Conservation (phyloP, 2,329 filamentous ascomycete species). For the Cyphellophora europaea region DNA sequence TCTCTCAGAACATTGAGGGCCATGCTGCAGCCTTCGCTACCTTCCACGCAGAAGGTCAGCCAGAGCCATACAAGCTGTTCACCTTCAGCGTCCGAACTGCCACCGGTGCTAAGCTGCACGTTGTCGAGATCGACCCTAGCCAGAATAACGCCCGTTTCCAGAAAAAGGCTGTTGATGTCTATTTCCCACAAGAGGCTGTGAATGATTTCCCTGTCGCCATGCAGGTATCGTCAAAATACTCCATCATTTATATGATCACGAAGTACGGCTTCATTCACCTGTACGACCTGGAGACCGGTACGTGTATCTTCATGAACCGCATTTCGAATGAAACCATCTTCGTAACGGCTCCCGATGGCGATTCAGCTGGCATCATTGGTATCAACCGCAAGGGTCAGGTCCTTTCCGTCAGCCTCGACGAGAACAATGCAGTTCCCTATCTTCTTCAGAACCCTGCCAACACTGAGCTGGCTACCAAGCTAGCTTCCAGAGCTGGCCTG, state of each 20-base stretch:
- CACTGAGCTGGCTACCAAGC: slow-evolving; percentile 84
- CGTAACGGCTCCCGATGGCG: slow-evolving; percentile 74
- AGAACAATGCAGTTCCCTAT: slow-evolving; percentile 84
- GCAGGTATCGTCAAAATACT: slow-evolving; percentile 94
- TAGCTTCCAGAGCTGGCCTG: slow-evolving; percentile 87
- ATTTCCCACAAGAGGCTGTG: slow-evolving; percentile 89
- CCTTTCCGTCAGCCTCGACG: slow-evolving; percentile 85
- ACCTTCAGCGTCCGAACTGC: slow-evolving; percentile 89
- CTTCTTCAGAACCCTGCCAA: slow-evolving; percentile 95
- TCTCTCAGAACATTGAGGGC: slow-evolving; percentile 96
- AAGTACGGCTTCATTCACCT: slow-evolving; percentile 99
- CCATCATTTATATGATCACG: slow-evolving; percentile 91
- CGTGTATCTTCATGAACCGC: slow-evolving; percentile 98
- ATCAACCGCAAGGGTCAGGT: slow-evolving; percentile 98
- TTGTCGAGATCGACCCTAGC: slow-evolving; percentile 93
- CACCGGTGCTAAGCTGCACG: slow-evolving; percentile 86
- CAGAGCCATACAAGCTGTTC: slow-evolving; percentile 89
- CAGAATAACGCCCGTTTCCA: slow-evolving; percentile 79
- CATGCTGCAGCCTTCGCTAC: slow-evolving; percentile 93
- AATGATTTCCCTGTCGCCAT: slow-evolving; percentile 98
- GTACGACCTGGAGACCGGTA: slow-evolving; percentile 92
- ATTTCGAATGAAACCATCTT: slow-evolving; percentile 99
- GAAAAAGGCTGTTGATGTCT: slow-evolving; percentile 96
- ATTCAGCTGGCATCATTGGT: slow-evolving; percentile 80
- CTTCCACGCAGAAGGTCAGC: slow-evolving; percentile 76